Base-by-base conservation (phyloP, 257 asterid species). In the Thymus quinquecostatus region DNA sequence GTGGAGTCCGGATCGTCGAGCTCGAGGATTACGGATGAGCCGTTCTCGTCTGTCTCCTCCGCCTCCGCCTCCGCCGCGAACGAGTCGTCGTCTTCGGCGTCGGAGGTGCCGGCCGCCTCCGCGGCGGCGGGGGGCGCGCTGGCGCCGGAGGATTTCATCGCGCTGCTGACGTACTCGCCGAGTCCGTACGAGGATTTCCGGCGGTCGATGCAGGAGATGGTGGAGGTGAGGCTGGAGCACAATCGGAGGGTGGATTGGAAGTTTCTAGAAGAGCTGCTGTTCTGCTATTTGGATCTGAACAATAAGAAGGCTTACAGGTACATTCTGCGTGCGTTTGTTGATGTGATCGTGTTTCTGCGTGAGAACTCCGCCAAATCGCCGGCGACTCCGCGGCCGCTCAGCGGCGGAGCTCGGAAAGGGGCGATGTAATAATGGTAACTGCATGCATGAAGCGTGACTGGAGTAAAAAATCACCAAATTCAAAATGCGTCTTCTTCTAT, bases 261-360 rank as follows among this genome's bases (percentile, higher is more conserved):
- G 54, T 92, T 90, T 77, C 80, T 90, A 89, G 95, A 90, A 68
- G 92, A 90, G 84, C 81, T 92, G 34, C 56, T 92, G 82, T 83
- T 90, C 66, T 85, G 95, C 54, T 90, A 82, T 55, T 67, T 92
- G 82, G 84, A 90, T 71, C 54, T 89, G 84, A 90, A 92, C 60
- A 84, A 87, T 38, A 85, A 82, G 83, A 88, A 83, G 47, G 79
- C 90, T 3, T 81, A 82, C 45, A 70, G 77, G 72, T 88, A 56
- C 77, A 87, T 92, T 64, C 82, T 88, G 7, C 60, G 85, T 60
- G 95, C 98, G 0, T 92, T 90, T 21, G 98, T 87, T 10, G 96
- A 92, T 69, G 41, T 88, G 62, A 63, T 83, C 55, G 84, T 83
- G 4, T 73, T 57, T 60, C 70, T 88, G 68, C 79, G 91, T 8